phyloP scores from a whole-genome alignment of 768 basidiomycete genomes.

The Gloeopeniophorella convolvens region DNA sequence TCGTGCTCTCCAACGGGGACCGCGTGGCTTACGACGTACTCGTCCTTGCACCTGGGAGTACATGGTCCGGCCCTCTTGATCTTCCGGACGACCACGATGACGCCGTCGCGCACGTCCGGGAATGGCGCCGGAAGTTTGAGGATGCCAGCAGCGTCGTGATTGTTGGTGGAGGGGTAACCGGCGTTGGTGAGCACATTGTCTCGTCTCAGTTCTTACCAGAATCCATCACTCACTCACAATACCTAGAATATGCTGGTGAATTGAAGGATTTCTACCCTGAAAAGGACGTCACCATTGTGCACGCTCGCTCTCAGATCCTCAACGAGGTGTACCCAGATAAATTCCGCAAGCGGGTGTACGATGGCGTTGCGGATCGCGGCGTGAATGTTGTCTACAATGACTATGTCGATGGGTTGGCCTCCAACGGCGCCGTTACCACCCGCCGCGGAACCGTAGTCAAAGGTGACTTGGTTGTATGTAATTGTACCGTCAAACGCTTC shows the following conservation, averaged over 20 bases:
- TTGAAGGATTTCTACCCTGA: constrained; percentile 32
- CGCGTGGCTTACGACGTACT: constrained; percentile 46
- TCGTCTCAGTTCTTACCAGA: constrained; percentile 30
- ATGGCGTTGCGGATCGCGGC: constrained; percentile 3
- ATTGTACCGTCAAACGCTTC: background rate
- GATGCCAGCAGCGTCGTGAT: constrained; percentile 21
- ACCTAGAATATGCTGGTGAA: constrained; percentile 37
- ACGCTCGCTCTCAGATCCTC: constrained; percentile 41
- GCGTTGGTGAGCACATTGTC: constrained; percentile 32
- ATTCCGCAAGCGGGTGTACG: constrained; percentile 27
- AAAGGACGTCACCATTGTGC: constrained; percentile 54
- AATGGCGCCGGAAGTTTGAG: constrained; percentile 22
- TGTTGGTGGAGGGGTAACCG: constrained; percentile 26
- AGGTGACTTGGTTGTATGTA: constrained; percentile 51
- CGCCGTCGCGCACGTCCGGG: constrained; percentile 20
- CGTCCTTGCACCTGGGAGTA: constrained; percentile 52
- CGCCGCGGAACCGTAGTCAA: constrained; percentile 37
- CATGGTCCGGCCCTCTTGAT: constrained; percentile 43
- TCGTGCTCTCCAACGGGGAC: constrained; percentile 47
- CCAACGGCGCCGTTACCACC: background rate
- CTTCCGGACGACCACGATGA: constrained; percentile 35
- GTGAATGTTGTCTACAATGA: constrained; percentile 19
- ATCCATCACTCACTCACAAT: background rate
- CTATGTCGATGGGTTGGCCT: constrained; percentile 12
- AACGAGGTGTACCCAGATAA: constrained; percentile 46